Evolutionary conservation across 495 filamentous ascomycete genomes (phyloP).

Genomic region (Pyronema domesticum): DNA sequence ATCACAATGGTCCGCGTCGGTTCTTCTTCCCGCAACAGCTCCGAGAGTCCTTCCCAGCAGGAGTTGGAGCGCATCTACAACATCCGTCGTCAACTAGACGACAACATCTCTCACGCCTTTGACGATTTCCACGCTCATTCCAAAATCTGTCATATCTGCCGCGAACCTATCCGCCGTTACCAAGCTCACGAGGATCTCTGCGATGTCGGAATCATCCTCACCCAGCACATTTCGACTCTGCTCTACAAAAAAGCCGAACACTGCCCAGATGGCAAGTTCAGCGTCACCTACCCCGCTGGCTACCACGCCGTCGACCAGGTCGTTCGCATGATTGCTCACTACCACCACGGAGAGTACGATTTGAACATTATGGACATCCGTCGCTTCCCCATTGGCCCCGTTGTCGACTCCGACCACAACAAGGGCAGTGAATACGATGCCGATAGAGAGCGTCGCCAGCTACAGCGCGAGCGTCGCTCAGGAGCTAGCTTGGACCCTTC

Average conservation of each 20-base stretch:
- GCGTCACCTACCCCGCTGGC: neutral
- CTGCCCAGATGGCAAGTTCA: neutral
- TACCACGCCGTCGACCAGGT: neutral
- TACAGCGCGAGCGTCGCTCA: neutral
- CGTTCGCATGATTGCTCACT: neutral
- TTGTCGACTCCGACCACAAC: neutral
- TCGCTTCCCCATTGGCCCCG: neutral
- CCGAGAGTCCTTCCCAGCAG: too few species aligned
- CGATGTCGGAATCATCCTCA: neutral
- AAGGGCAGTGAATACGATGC: neutral
- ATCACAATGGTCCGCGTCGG: too few species aligned
- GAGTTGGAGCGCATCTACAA: too few species aligned
- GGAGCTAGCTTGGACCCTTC: too few species aligned
- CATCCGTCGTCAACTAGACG: neutral
- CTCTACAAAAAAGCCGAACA: conserved; percentile 1
- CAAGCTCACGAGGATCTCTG: neutral
- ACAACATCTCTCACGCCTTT: neutral
- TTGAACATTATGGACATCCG: neutral
- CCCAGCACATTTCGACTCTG: neutral
- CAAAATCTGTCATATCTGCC: neutral
- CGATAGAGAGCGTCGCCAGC: neutral
- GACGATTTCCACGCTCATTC: neutral
- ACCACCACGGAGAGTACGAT: neutral
- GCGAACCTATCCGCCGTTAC: neutral
- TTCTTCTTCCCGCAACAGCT: too few species aligned